Evolutionary conservation across 192 early-diverging fungal species (phyloP).

Genomic region (Chytriomyces sp.): DNA sequence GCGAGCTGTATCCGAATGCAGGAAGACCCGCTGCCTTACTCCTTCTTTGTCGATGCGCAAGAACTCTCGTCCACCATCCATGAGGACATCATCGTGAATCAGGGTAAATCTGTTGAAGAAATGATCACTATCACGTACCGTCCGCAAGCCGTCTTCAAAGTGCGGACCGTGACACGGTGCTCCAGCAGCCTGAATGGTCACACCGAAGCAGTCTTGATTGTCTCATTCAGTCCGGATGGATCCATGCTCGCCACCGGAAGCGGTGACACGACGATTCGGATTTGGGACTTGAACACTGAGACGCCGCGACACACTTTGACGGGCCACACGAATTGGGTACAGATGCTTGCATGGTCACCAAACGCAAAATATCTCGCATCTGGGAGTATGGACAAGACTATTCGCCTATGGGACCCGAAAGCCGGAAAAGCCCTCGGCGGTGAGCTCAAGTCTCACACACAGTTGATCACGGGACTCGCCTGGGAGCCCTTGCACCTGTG

Average conservation of each 20-base stretch:
- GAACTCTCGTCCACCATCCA: slow-evolving; percentile 79
- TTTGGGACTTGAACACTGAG: slow-evolving; percentile 97
- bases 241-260: slow-evolving; percentile 91
- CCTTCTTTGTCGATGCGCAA: slow-evolving; percentile 85
- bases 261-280: slow-evolving; percentile 87
- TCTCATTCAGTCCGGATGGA: slow-evolving; percentile 89
- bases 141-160: slow-evolving; percentile 95
- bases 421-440: slow-evolving; percentile 80
- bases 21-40: slow-evolving; percentile 91
- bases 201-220: slow-evolving; percentile 89
- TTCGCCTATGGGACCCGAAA: slow-evolving; percentile 83
- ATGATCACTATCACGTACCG: slow-evolving; percentile 88
- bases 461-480: slow-evolving; percentile 85
- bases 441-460: slow-evolving; percentile 78
- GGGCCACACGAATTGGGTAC: slow-evolving; percentile 92
- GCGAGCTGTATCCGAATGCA: slow-evolving; percentile 26
- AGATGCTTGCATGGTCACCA: slow-evolving; percentile 91
- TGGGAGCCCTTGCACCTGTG: slow-evolving; percentile 94
- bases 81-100: slow-evolving; percentile 76
- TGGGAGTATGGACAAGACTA: slow-evolving; percentile 92
- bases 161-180: slow-evolving; percentile 91
- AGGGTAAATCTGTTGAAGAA: slow-evolving; percentile 83
- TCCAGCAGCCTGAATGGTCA: slow-evolving; percentile 85
- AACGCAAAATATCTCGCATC: slow-evolving; percentile 83
- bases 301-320: slow-evolving; percentile 83